Evolutionary conservation across 163 green algal genomes (phyloP), one percentile per base, ranked within the genome.

Genomic region (Prototheca stagnorum): DNA sequence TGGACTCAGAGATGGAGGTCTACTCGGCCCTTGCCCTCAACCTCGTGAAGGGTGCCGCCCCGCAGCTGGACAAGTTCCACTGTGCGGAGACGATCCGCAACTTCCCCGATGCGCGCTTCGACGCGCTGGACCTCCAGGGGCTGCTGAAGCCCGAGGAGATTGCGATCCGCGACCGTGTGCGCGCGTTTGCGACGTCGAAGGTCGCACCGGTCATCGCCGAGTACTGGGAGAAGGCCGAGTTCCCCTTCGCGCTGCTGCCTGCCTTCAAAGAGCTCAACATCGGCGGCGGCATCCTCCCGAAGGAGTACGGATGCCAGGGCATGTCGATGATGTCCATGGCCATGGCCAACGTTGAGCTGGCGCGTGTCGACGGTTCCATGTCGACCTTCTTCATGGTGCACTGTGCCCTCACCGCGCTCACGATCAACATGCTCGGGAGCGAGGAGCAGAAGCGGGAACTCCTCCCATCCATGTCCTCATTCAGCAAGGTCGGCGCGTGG

Each of bases 381-480:
- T 77, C 61, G 29, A 96, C 86, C 25, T 96, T 95, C 57, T 62
- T 92, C 51, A 70, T 95, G 56, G 85, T 96, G 44, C 86, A 96
- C 69, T 77, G 62, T 23, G 81, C 78, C 62, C 72, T 95, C 33
- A 77, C 65, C 35, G 85, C 86, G 67, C 64, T 90, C 35, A 96
- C 86, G 3, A 24, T 64, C 1, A 41, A 56, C 31, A 45, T 79
- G 37, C 73, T 88, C 62, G 85, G 85, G 33, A 80, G 59, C 24
- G 83, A 92, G 61, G 68, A 79, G 51, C 85, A 95, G 71, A 90
- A 92, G 66, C 47, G 54, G 44, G 68, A 80, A 49, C 59, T 87
- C 44, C 65, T 93, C 28, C 80, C 82, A 6, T 46, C 54, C 36
- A 77, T 94, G 75, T 75, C 72, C 21, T 51, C 20, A 22, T 70